Evolutionary conservation across 2,329 filamentous ascomycete genomes (phyloP).

Genomic region (Fusarium miscanthi): DNA sequence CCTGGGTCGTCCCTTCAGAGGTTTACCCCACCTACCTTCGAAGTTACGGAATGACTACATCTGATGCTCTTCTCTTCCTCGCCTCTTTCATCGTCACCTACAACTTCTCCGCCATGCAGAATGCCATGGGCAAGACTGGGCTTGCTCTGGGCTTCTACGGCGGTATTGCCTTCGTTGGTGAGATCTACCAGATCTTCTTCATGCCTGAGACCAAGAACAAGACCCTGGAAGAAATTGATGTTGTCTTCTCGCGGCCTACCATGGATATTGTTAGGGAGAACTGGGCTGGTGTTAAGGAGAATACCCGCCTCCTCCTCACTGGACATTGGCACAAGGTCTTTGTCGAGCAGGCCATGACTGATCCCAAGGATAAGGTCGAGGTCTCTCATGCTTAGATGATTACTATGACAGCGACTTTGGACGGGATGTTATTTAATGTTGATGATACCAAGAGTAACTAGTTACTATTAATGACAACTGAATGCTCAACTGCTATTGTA

Average conservation of each 20-base stretch:
- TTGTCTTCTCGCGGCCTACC: slow-evolving; percentile 73
- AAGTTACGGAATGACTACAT: slow-evolving; percentile 79
- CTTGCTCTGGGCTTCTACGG: slow-evolving; percentile 78
- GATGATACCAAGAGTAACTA: slow-evolving; percentile 24
- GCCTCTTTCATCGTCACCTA: slow-evolving; percentile 79
- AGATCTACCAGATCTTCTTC: slow-evolving; percentile 78
- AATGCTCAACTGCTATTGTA: not conserved
- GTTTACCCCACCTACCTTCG: slow-evolving; percentile 79
- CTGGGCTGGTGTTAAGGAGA: slow-evolving; percentile 51
- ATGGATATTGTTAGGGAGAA: slow-evolving; percentile 71
- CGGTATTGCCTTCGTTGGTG: slow-evolving; percentile 76
- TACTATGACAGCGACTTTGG: not conserved
- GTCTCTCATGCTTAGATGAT: slow-evolving; percentile 9
- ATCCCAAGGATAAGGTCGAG: slow-evolving; percentile 16
- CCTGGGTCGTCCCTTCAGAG: slow-evolving; percentile 75
- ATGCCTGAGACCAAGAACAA: slow-evolving; percentile 81
- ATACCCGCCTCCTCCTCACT: slow-evolving; percentile 38
- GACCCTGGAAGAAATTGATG: slow-evolving; percentile 76
- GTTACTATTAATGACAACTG: not conserved
- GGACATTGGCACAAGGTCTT: slow-evolving; percentile 42
- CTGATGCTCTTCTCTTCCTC: slow-evolving; percentile 75
- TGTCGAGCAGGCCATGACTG: slow-evolving; percentile 39
- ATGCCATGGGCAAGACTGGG: slow-evolving; percentile 73
- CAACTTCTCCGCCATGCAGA: slow-evolving; percentile 78
- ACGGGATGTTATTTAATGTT: not conserved